Base-by-base conservation (phyloP, 176 grass and related monocot species). In the Avena insularis region DNA sequence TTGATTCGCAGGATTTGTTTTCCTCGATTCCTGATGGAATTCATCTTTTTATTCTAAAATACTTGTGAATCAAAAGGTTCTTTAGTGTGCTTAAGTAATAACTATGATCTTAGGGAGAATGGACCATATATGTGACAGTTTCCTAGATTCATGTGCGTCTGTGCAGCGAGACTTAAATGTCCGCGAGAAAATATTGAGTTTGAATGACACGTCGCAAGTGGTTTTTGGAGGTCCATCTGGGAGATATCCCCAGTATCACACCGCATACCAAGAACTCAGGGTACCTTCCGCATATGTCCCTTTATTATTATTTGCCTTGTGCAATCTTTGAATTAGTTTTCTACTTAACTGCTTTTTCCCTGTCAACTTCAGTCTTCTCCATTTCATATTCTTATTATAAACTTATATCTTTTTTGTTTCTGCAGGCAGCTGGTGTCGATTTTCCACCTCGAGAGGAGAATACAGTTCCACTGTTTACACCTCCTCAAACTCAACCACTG, bases 171-270 rank as follows among this genome's bases (percentile, higher is more conserved):
- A 96, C 84, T 88, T 97, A 63, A 90, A 62, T 79, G 94, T 97
- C 4, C 92, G 89, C 72, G 94, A 99, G 88, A 99, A 99, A 90
- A 99, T 97, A 88, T 85, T 99, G 89, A 88, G 82, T 84, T 89
- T 99, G 71, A 93, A 95, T 75, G 97, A 99, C 82, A 87, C 97
- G 63, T 99, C 91, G 94, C 97, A 99, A 99, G 92, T 97, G 47
- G 97, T 92, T 89, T 99, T 99, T 89, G 97, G 97, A 90, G 94
- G 97, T 86, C 53, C 94, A 31, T 90, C 87, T 8, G 97, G 94
- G 61, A 99, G 36, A 87, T 96, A 92, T 93, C 92, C 91, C 36
- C 97, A 94, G 65, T 97, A 92, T 77, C 89, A 97, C 91, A 83
- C 92, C 54, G 97, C 92, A 63, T 99, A 99, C 86, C 82, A 94